Percentiles rank a stretch among this genome's conserved stretches.
Evolutionary conservation across 2,329 filamentous ascomycete genomes (phyloP).

Genomic region (Rasamsonia emersonii): DNA sequence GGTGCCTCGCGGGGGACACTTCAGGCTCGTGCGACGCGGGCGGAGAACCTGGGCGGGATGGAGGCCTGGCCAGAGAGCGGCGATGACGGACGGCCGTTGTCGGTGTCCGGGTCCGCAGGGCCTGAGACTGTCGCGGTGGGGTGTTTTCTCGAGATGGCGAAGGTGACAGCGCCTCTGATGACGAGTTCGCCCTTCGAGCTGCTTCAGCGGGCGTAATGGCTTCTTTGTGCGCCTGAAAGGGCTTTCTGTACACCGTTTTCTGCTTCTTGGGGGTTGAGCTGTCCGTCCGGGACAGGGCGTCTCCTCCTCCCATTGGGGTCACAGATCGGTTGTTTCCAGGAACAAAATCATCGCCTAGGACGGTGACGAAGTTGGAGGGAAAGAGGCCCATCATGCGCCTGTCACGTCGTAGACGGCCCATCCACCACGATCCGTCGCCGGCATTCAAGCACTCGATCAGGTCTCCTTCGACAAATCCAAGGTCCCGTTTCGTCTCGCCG

Average conservation of each 20-base stretch:
- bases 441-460: conserved; percentile 97
- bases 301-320: conserved; percentile 47
- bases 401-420: conserved; percentile 81
- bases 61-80: conserved; percentile 21
- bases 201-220: conserved; percentile 33
- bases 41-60: conserved; percentile 9
- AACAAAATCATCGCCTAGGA: conserved; percentile 76
- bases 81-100: conserved; percentile 31
- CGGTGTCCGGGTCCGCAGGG: conserved; percentile 24
- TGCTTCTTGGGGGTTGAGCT: conserved; percentile 48
- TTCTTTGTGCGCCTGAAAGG: conserved; percentile 55
- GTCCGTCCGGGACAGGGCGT: conserved; percentile 36
- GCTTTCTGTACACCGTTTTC: conserved; percentile 54
- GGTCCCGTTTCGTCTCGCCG: conserved; percentile 87
- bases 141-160: conserved; percentile 28
- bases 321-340: conserved; percentile 48
- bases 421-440: conserved; percentile 98
- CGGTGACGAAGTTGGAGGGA: conserved; percentile 92
- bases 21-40: not conserved
- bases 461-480: conserved; percentile 96
- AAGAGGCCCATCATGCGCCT: conserved; percentile 86
- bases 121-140: conserved; percentile 21
- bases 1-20: not conserved
- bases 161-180: conserved; percentile 27
- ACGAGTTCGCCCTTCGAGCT: conserved; percentile 23